Evolutionary conservation across 1,139 yeast genomes (phyloP), one percentile per base, ranked within the genome.

Genomic region (Maudiozyma humilis): DNA sequence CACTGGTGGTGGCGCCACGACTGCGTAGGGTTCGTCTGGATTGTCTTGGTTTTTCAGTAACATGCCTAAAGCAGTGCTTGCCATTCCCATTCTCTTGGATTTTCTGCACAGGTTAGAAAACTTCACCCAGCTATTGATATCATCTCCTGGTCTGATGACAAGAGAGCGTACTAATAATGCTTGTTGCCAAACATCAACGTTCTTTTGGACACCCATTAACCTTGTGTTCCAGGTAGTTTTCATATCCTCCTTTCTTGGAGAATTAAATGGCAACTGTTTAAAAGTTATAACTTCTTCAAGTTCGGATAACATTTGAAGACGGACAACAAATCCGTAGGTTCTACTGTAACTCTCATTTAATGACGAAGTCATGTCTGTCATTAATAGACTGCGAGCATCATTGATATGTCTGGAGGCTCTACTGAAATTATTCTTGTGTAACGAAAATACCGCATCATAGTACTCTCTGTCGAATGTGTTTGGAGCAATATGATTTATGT

Each of bases 121-220:
- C 63, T 91, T 91, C 55, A 93, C 91, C 96, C 98, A 88, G 79
- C 89, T 88, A 48, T 86, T 94, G 95, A 91, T 87, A 62, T 93
- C 97, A 56, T 91, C 95, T 54, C 88, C 87, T 1, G 98, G 99
- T 51, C 84, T 83, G 36, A 93, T 87, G n/a, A 93, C 98, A 47
- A 93, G 71, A 0, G 97, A 93, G 46, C 98, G 73, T 1, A 93
- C 96, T 62, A 89, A 87, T 47, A 93, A 73, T 79, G 91, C 84
- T 60, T 98, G 75, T 65, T 93, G 98, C 98, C 99, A 93, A 27
- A 89, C 88, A 65, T 93, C 99, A 41, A 91, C 97, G 66, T 91
- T 91, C 56, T 94, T 75, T 66, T 91, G 98, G 62, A 97, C 89
- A 2, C 98, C 97, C 48, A 87, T 69, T 42, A 93, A 69, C 56